Percentiles rank a stretch among this genome's conserved stretches.
Evolutionary conservation across 345 rosid genomes (phyloP).

Genomic region (Sisymbrium irio): DNA sequence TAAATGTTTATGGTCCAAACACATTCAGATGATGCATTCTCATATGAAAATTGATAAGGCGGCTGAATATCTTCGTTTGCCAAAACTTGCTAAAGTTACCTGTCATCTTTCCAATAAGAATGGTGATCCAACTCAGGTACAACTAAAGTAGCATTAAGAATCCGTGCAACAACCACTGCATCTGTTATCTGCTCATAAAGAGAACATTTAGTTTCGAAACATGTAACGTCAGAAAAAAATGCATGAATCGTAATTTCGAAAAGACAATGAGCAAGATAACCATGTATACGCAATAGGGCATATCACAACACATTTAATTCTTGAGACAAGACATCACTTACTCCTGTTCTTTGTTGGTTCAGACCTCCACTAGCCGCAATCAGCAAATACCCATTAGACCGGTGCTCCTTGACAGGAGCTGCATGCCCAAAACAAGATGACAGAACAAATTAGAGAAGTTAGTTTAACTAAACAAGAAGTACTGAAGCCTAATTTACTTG

Average conservation of each 20-base stretch:
- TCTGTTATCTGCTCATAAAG: slow-evolving; percentile 70
- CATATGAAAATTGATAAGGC: neutral
- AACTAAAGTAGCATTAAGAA: slow-evolving; percentile 93
- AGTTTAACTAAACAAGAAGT: neutral
- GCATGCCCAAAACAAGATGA: slow-evolving; percentile 28
- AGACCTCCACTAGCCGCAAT: slow-evolving; percentile 98
- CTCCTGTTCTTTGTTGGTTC: slow-evolving; percentile 99
- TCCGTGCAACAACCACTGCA: slow-evolving; percentile 93
- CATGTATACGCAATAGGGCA: neutral
- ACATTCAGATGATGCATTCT: neutral
- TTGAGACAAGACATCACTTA: slow-evolving; percentile 44
- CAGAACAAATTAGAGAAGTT: neutral
- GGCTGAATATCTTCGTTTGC: neutral
- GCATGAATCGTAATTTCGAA: neutral
- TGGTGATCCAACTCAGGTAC: slow-evolving; percentile 96
- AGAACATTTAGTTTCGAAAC: slow-evolving; percentile 6
- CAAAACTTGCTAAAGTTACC: slow-evolving; percentile 43
- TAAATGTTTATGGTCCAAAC: neutral
- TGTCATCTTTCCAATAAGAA: slow-evolving; percentile 96
- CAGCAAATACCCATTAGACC: slow-evolving; percentile 92
- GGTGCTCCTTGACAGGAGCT: slow-evolving; percentile 65
- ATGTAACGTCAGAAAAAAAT: neutral
- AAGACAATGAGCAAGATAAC: neutral
- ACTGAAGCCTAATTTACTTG: neutral
- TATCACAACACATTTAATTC: neutral